Evolutionary conservation across 768 basidiomycete genomes (phyloP).

Genomic region (Tulasnella sp.): DNA sequence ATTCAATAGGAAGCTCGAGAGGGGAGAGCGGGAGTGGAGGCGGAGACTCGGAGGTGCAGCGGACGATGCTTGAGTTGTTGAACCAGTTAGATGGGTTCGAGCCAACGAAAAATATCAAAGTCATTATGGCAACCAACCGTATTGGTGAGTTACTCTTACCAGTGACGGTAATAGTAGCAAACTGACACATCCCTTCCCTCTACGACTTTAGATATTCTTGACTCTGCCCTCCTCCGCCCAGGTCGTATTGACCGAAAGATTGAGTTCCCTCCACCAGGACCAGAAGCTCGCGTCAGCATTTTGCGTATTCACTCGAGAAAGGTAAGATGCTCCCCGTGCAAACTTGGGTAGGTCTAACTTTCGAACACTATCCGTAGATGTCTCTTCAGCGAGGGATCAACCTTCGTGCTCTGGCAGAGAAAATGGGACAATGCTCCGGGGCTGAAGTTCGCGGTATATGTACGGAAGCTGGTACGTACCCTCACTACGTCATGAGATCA

Average conservation of each 20-base stretch:
- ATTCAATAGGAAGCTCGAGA: constrained; percentile 92
- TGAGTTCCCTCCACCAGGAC: constrained; percentile 97
- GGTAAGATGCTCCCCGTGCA: constrained; percentile 48
- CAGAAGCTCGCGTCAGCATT: constrained; percentile 96
- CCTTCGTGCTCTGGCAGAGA: constrained; percentile 92
- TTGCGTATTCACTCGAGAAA: constrained; percentile 96
- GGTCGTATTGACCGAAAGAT: constrained; percentile 98
- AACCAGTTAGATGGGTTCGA: constrained; percentile 91
- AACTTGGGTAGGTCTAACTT: not conserved
- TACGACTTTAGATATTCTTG: constrained; percentile 76
- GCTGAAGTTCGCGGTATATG: constrained; percentile 98
- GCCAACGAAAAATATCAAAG: constrained; percentile 79
- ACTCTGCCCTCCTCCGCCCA: constrained; percentile 88
- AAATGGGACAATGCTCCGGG: constrained; percentile 99
- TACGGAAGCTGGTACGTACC: constrained; percentile 82
- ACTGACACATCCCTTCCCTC: not conserved
- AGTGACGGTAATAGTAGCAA: not conserved
- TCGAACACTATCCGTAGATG: constrained; percentile 61
- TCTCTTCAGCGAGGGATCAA: constrained; percentile 97
- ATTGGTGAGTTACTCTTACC: constrained; percentile 58
- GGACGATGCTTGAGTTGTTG: constrained; percentile 87
- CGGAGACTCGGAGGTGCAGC: constrained; percentile 86
- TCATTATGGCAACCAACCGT: constrained; percentile 97
- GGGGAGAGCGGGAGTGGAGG: constrained; percentile 73
- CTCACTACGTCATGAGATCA: not conserved